Evolutionary conservation across 2,329 filamentous ascomycete genomes (phyloP), one percentile per base, ranked within the genome.

Genomic region (Xylaria sp.): DNA sequence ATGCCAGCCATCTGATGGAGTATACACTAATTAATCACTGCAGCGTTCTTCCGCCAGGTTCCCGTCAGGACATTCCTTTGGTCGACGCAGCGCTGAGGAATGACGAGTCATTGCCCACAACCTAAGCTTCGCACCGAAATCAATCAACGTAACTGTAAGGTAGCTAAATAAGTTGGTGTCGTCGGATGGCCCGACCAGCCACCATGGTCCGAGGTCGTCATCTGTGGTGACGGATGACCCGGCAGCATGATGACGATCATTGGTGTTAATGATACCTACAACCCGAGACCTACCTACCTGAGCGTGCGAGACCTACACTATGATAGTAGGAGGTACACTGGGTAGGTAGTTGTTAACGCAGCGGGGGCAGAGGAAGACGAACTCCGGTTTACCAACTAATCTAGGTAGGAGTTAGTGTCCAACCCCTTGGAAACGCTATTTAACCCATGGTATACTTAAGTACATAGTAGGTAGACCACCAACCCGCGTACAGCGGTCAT

Each of bases 81-180:
- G 56, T 63, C 67, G 65, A 65, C 65, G 67, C 67, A 64, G 50
- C 56, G 10, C 28, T 53, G 50, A 55, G 23, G 48, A 67, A 58
- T 68, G 68, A 70, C 68, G 68, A 70, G 68, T 70, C 68, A 70
- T 20, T 57, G 34, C 23, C 20, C 34, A 41, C 34, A 41, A 53
- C 50, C 46, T 53, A 41, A 55, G 30, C 52, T 55, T 36, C 15
- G 52, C 52, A 13, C n/a, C n/a, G 30, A 32, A 25, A 25, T 53
- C 43, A 15, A n/a, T 1, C n/a, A n/a, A n/a, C n/a, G n/a, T n/a
- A n/a, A n/a, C n/a, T n/a, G 8, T 15, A 46, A 39, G 41, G 34
- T 36, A 15, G 34, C 10, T 15, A 36, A 5, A 12, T 36, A 36
- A 2, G 34, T 36, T 32, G 34, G 32, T 46, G 39, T 63, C 60